Evolutionary conservation across 2,329 filamentous ascomycete genomes (phyloP), one percentile per base, ranked within the genome.

Genomic region (Coniosporium tulheliwenetii): DNA sequence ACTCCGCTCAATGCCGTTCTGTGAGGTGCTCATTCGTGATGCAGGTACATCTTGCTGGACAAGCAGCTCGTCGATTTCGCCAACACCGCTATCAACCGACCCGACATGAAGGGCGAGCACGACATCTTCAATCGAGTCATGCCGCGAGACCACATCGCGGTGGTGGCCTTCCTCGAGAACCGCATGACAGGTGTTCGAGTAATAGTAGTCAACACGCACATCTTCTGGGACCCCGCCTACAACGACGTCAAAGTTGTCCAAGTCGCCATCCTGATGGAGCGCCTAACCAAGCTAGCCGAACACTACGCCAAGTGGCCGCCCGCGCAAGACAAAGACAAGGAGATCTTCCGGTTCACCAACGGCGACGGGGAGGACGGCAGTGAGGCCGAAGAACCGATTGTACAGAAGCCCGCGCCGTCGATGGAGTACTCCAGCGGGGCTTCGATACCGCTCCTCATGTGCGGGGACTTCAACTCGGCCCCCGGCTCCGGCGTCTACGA

Each of bases 81-180:
- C 32, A 81, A 85, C 44, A 84, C 85, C 42, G 89, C 89, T 48
- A 94, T 98, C 61, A 91, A 93, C 56, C 73, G 91, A 48, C 85
- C 87, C 2, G 91, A 96, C 57, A 94, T 95, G 77, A 96, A 96
- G 65, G 85, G 87, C 42, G 85, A 93, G 53, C 85, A 93, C 56
- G 91, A 98, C 53, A 89, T 96, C 43, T 96, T 94, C 71, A 98
- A 98, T 59, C 82, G 91, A 26, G 82, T 98, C 45, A 96, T 95
- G 91, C 87, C 89, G 45, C 85, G 91, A 63, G 91, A 98, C 68
- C 89, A 96, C 57, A 94, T 98, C 59, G 91, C 83, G 12, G 81
- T 94, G 38, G 76, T 94, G 38, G 78, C 82, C 42, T 93, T 96
- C 66, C 76, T 98, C 46, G 91, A 98, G 61, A 95, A 93, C 53